A percentile compares a stretch with the other conserved stretches of the same genome.
phyloP scores from a whole-genome alignment of 768 basidiomycete genomes.

The Chalciporus pseudorubinellus region DNA sequence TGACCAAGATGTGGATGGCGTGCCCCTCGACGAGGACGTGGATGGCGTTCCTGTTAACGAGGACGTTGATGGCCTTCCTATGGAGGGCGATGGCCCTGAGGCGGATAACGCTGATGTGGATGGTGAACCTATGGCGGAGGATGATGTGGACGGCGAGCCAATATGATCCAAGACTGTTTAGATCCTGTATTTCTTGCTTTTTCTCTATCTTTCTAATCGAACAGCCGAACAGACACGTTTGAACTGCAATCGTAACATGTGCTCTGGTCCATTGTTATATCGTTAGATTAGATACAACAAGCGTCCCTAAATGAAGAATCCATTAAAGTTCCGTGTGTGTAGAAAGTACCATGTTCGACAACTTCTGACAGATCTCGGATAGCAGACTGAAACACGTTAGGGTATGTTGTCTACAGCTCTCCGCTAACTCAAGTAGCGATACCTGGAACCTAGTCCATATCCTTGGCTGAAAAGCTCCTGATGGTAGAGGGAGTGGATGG shows the following conservation, averaged over 20 bases:
- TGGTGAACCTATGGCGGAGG: conserved; percentile 30
- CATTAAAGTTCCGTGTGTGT: conserved; percentile 29
- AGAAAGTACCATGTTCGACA: conserved; percentile 16
- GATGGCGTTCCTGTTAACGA: conserved; percentile 30
- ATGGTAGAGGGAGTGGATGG: not conserved
- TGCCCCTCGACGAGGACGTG: conserved; percentile 30
- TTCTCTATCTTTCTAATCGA: not conserved
- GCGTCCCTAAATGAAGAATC: not conserved
- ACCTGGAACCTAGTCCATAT: conserved; percentile 14
- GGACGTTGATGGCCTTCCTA: conserved; percentile 41
- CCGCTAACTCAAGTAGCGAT: conserved; percentile 12
- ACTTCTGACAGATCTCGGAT: conserved; percentile 19
- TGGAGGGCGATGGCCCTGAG: conserved; percentile 22
- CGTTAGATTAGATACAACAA: not conserved
- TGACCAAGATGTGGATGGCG: conserved; percentile 39
- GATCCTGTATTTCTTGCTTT: not conserved
- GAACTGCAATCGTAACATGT: not conserved
- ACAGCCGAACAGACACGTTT: not conserved
- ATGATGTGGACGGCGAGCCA: conserved; percentile 40
- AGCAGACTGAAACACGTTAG: conserved; percentile 16
- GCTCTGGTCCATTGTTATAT: not conserved
- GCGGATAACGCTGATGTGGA: conserved; percentile 20
- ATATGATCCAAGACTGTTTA: conserved; percentile 23
- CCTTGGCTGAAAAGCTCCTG: not conserved
- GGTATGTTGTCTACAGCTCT: conserved; percentile 22